These are phyloP conservation scores for Botrytis sinoallii DNA, from an alignment of 2,329 filamentous ascomycete species.

Conservation along the genomic window DNA sequence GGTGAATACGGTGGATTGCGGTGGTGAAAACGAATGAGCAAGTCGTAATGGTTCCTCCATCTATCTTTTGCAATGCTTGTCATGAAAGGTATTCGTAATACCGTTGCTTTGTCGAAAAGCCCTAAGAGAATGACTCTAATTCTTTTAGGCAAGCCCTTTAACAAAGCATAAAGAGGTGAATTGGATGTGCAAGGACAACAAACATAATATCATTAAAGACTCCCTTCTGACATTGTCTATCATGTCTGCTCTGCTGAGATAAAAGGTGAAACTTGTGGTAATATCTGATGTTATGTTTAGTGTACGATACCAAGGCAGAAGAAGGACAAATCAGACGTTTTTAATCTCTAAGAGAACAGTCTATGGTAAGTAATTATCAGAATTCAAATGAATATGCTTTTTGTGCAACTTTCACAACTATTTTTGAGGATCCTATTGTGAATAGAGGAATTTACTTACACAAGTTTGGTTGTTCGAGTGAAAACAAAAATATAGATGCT, in stretches of 20 bases:
- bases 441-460: neutral
- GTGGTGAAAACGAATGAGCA: neutral
- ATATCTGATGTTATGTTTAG: neutral
- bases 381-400: neutral
- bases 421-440: no score
- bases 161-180: neutral
- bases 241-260: neutral
- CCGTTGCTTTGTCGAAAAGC: neutral
- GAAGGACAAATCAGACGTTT: neutral
- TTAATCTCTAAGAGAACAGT: no score
- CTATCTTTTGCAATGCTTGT: neutral
- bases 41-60: neutral
- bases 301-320: neutral
- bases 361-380: neutral
- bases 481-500: neutral
- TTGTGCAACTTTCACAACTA: neutral
- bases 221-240: neutral
- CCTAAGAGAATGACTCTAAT: neutral
- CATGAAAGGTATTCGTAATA: neutral
- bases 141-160: neutral
- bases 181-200: neutral
- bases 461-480: accelerated
- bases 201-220: neutral
- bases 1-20: neutral
- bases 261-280: neutral